Evolutionary conservation across 169 alveolate species (phyloP).

Genomic region (Plasmodium cynomolgi): DNA sequence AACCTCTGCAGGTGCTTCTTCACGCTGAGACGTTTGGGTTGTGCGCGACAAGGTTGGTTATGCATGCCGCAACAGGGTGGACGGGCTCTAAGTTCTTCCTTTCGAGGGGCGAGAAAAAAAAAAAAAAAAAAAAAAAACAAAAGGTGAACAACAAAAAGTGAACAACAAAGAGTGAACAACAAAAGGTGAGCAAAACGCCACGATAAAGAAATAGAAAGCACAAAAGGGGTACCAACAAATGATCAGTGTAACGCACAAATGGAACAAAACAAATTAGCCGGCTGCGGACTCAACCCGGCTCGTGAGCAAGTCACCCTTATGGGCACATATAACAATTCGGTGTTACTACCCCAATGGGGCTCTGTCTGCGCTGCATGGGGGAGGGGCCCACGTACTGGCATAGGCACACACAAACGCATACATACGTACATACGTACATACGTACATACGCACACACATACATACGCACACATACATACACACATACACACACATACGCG

Average conservation of each 20-base stretch:
- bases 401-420: not conserved
- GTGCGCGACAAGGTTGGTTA: not conserved
- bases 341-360: not conserved
- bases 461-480: not conserved
- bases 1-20: not conserved
- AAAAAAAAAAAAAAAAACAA: not conserved
- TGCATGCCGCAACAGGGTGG: not conserved
- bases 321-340: not conserved
- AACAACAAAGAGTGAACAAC: not conserved
- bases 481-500: not conserved
- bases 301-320: not conserved
- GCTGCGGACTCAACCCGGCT: not conserved
- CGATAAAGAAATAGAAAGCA: not conserved
- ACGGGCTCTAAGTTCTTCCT: not conserved
- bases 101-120: not conserved
- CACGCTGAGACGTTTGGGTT: not conserved
- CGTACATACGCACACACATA: not conserved
- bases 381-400: not conserved
- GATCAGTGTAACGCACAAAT: not conserved
- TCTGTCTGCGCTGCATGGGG: not conserved
- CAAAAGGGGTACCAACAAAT: not conserved
- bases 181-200: not conserved
- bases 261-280: not conserved
- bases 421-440: not conserved
- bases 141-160: not conserved